Percentiles rank a stretch among this genome's conserved stretches.
These are phyloP conservation scores for Nicotiana noctiflora DNA, from an alignment of 257 asterid genomes.

Conservation along the genomic window DNA sequence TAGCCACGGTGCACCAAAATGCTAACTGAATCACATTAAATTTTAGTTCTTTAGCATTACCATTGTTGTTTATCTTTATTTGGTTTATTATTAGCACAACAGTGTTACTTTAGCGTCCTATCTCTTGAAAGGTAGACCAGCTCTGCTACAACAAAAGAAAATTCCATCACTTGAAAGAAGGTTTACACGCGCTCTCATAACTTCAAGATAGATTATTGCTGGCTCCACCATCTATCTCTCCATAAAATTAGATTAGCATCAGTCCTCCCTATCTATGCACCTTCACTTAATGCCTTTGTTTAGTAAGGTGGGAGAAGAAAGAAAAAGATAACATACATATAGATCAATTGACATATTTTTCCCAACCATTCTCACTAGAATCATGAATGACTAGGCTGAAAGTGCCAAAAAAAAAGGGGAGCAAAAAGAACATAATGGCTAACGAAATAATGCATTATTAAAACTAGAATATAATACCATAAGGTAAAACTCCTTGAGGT, in stretches of 20 bases:
- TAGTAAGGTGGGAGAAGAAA: background rate
- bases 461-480: background rate
- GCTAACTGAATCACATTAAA: background rate
- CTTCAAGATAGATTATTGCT: background rate
- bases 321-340: background rate
- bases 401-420: background rate
- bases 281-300: background rate
- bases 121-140: background rate
- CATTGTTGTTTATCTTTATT: background rate
- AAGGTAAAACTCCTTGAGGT: conserved; percentile 20
- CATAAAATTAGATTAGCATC: background rate
- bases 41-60: background rate
- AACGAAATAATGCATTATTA: background rate
- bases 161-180: background rate
- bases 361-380: background rate
- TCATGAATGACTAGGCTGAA: background rate
- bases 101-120: background rate
- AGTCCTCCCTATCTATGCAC: background rate
- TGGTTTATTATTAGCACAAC: background rate
- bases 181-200: background rate
- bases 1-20: background rate
- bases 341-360: background rate
- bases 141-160: background rate
- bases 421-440: background rate
- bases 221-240: background rate